Evolutionary conservation across 208 protist species (phyloP).

Genomic region (Crithidia mellificae): DNA sequence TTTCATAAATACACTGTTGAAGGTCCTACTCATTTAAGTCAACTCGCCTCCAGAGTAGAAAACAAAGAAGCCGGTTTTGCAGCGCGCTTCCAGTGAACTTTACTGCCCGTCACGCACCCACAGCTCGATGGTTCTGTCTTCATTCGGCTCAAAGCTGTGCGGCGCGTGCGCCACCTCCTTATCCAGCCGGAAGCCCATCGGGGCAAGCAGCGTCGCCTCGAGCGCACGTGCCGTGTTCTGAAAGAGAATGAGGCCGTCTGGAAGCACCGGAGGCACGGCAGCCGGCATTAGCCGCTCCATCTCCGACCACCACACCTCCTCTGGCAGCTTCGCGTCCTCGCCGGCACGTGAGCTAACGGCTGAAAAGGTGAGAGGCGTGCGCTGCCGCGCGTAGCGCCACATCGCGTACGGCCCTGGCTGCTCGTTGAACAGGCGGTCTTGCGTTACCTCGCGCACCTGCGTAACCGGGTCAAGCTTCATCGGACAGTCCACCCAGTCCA

Average conservation of each 20-base stretch:
- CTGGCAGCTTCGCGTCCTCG: slow-evolving; percentile 11
- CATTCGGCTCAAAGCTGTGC: slow-evolving; percentile 39
- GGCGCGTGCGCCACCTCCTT: slow-evolving; percentile 46
- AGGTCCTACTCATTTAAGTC: too few relatives aligned
- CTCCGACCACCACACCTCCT: slow-evolving; percentile 25
- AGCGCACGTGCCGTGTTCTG: slow-evolving; percentile 35
- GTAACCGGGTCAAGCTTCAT: slow-evolving; percentile 42
- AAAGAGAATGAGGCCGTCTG: slow-evolving; percentile 69
- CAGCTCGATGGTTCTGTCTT: slow-evolving; percentile 63
- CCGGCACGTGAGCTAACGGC: neutral
- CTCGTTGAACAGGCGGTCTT: slow-evolving; percentile 58
- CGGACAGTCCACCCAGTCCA: slow-evolving; percentile 61
- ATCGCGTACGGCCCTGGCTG: slow-evolving; percentile 47
- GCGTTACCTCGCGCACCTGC: slow-evolving; percentile 37
- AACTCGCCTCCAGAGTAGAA: too few relatives aligned
- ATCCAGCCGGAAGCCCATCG: slow-evolving; percentile 41
- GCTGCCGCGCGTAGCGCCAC: slow-evolving; percentile 55
- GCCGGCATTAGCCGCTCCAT: slow-evolving; percentile 24
- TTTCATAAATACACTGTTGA: too few relatives aligned
- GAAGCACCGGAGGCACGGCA: slow-evolving; percentile 24
- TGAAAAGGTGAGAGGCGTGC: slow-evolving; percentile 5
- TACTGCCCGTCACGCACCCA: slow-evolving; percentile 33
- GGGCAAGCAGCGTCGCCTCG: slow-evolving; percentile 40
- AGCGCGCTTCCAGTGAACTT: too few relatives aligned
- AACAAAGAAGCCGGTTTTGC: too few relatives aligned